A percentile compares a stretch with the other conserved stretches of the same genome.
Conservation (phyloP, 371 early-diverging fungal genomes). For the Mortierella sp. region DNA sequence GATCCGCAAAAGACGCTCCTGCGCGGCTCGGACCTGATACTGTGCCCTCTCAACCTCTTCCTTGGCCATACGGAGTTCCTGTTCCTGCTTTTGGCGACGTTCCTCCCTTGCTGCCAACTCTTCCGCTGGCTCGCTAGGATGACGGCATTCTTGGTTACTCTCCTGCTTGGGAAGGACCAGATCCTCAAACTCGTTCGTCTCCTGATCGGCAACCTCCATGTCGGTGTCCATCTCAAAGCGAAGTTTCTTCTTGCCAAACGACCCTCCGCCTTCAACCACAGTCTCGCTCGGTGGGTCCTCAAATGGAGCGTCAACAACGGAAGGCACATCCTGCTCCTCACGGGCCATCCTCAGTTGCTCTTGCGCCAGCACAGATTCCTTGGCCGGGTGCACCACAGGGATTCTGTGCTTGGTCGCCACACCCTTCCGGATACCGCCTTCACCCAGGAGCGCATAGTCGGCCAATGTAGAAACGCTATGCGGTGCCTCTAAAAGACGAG, state of each 20-base stretch:
- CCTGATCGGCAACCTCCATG: background rate
- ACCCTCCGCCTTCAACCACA: background rate
- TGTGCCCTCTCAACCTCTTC: background rate
- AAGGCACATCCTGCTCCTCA: background rate
- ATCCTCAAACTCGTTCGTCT: background rate
- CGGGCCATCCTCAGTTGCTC: background rate
- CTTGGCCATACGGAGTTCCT: background rate
- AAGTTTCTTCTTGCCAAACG: background rate
- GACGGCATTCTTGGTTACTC: background rate
- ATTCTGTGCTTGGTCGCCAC: slow-evolving; percentile 4
- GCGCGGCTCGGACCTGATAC: background rate
- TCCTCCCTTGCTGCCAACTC: background rate
- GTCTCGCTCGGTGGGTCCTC: background rate
- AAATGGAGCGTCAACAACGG: background rate
- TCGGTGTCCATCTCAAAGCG: background rate
- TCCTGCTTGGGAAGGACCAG: background rate
- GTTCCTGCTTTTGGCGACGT: background rate
- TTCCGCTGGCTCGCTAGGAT: background rate
- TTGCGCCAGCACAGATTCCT: background rate
- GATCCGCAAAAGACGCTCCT: background rate
- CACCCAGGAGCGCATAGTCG: background rate
- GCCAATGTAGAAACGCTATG: background rate
- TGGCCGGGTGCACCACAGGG: slow-evolving; percentile 22
- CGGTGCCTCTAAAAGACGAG: background rate
- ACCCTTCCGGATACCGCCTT: background rate